These are phyloP conservation scores for Alternaria alternata DNA, from an alignment of 2,329 filamentous ascomycete genomes.

Conservation along the genomic window DNA sequence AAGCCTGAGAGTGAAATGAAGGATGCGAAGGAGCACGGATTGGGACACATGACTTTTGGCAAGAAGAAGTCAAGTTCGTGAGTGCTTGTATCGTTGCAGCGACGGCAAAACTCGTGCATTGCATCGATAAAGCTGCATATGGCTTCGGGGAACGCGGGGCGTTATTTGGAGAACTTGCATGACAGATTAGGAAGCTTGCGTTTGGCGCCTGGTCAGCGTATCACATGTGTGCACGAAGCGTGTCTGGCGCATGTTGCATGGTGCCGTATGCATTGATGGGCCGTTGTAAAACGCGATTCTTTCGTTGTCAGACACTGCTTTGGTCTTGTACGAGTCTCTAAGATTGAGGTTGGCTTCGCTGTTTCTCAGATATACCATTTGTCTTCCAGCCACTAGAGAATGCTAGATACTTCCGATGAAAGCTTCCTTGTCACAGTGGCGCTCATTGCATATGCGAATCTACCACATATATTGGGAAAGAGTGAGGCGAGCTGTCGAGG, in stretches of 20 bases:
- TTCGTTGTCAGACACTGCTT: constrained; percentile 4
- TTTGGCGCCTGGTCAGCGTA: constrained; percentile 30
- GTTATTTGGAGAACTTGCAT: constrained; percentile 15
- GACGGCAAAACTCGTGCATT: not conserved
- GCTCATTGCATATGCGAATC: not conserved
- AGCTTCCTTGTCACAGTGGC: not conserved
- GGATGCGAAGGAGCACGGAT: constrained; percentile 42
- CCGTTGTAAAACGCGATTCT: constrained; percentile 28
- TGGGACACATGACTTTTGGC: constrained; percentile 42
- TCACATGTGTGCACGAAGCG: constrained; percentile 33
- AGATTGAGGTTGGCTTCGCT: constrained; percentile 2
- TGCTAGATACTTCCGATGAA: not conserved
- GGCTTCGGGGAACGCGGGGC: constrained; percentile 10
- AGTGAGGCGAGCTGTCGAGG: constrained; percentile 29
- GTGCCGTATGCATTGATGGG: constrained; percentile 35
- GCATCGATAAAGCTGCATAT: not conserved
- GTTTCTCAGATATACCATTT: constrained; percentile 26
- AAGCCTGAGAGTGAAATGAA: constrained; percentile 52
- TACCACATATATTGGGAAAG: constrained; percentile 1
- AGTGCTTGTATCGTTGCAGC: not conserved
- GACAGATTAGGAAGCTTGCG: constrained; percentile 11
- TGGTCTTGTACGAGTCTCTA: not conserved
- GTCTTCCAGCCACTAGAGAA: not conserved
- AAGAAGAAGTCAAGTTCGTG: constrained; percentile 33
- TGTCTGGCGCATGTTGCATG: constrained; percentile 33